Base-by-base conservation (phyloP, 2,329 filamentous ascomycete genomes). In the Fusarium redolens region DNA sequence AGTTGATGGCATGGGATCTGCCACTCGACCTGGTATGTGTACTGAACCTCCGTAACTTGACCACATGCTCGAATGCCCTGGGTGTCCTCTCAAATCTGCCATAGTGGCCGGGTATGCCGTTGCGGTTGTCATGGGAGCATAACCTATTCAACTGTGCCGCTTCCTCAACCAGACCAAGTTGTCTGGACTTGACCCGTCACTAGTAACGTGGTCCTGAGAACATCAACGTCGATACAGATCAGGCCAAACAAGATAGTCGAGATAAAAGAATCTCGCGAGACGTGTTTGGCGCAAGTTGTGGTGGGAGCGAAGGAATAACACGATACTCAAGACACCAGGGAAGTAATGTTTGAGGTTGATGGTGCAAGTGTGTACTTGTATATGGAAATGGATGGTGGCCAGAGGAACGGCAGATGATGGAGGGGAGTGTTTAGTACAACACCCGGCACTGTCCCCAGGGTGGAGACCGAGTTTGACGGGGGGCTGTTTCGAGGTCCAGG, bases 11-110 rank as follows among this genome's bases (percentile, higher is more conserved):
- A 89, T 84, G 71, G 82, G 80, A 76, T 84, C 85, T 70, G 85
- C 83, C 72, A 86, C 86, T 71, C 88, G 86, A 72, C 82, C 83
- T 60, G 86, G 81, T 79, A 90, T 83, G 74, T 88, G 87, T 70
- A 89, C 85, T 64, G 86, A 85, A 69, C 83, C 84, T 72, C 84
- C 85, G 81, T 90, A 90, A 82, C 84, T 88, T 76, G 87, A 83
- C 88, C 88, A 90, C 76, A 90, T 81, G 80, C 84, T 86, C 77
- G 85, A 84, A 81, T 89, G 88, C 79, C 85, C 82, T 78, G 87
- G 83, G 82, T 90, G 88, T 79, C 84, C 83, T 85, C 89, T 89
- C 84, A 90, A 81, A 80, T 90, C 88, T 86, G 88, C 87, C 88
- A 90, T 90, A 80, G 85, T 88, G 79, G 86, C 86, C 83, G 88